Conservation (phyloP, 2,329 filamentous ascomycete genomes). For the Calonectria hawksworthii region DNA sequence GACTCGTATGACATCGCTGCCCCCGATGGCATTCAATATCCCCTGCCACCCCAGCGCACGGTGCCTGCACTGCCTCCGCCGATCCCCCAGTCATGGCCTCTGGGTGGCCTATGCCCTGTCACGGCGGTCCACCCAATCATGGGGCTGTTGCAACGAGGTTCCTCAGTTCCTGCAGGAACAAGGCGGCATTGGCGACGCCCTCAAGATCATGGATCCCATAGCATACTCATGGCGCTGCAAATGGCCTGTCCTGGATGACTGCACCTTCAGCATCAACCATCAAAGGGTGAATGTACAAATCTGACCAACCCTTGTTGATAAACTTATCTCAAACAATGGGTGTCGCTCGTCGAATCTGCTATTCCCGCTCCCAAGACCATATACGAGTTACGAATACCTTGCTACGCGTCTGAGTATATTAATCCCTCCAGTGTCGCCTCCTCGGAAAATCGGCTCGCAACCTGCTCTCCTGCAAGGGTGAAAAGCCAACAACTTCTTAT, state of each 20-base stretch:
- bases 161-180: not conserved
- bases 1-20: constrained; percentile 2
- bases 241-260: not conserved
- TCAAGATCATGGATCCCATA: constrained; percentile 4
- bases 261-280: not conserved
- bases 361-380: not conserved
- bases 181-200: not conserved
- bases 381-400: not conserved
- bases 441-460: not conserved
- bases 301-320: not conserved
- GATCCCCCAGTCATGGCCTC: not conserved
- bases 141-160: not conserved
- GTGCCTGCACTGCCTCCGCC: constrained; percentile 4
- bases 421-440: not conserved
- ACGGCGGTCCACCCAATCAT: not conserved
- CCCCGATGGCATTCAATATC: not conserved
- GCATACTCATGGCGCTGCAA: not conserved
- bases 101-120: not conserved
- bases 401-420: not conserved
- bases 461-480: not conserved
- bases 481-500: not conserved
- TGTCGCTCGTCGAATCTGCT: not conserved
- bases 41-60: constrained; percentile 5
- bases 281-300: not conserved
- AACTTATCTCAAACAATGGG: not conserved